These are phyloP conservation scores for Rosa persica DNA, from an alignment of 306 rosid genomes.

Conservation along the genomic window DNA sequence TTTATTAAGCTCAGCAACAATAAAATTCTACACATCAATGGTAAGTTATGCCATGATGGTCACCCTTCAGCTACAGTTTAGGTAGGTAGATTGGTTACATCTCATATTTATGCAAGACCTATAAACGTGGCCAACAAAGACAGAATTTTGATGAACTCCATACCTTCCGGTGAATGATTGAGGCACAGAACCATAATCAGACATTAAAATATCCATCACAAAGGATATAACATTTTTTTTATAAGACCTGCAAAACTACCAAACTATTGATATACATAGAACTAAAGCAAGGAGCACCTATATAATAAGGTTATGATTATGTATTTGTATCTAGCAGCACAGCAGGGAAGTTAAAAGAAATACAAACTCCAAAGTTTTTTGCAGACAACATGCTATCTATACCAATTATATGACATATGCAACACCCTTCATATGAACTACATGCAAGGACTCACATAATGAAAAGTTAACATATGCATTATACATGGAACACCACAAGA, in stretches of 20 bases:
- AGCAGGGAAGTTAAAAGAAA: too few species aligned
- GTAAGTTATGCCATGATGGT: constrained; percentile 3
- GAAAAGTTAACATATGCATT: not conserved
- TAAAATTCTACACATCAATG: not conserved
- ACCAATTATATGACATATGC: not conserved
- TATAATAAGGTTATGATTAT: too few species aligned
- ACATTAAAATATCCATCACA: constrained; percentile 30
- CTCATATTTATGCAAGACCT: constrained; percentile 25
- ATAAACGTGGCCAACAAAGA: not conserved
- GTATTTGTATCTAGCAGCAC: too few species aligned
- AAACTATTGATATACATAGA: constrained; percentile 29
- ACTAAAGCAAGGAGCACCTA: too few species aligned
- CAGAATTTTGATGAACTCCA: constrained; percentile 25
- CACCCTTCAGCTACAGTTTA: constrained; percentile 18
- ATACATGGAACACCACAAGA: not conserved
- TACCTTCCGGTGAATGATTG: constrained; percentile 40
- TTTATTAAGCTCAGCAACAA: not conserved
- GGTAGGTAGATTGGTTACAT: constrained; percentile 9
- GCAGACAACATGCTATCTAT: not conserved
- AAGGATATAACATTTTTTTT: constrained; percentile 27
- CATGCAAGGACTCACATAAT: not conserved
- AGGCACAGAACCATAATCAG: constrained; percentile 36
- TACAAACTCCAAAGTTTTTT: not conserved
- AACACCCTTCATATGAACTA: not conserved
- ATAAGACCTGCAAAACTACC: constrained; percentile 55